Evolutionary conservation across 73 alveolate species (phyloP), one percentile per base, ranked within the genome.

Genomic region (Diophrys sp.): DNA sequence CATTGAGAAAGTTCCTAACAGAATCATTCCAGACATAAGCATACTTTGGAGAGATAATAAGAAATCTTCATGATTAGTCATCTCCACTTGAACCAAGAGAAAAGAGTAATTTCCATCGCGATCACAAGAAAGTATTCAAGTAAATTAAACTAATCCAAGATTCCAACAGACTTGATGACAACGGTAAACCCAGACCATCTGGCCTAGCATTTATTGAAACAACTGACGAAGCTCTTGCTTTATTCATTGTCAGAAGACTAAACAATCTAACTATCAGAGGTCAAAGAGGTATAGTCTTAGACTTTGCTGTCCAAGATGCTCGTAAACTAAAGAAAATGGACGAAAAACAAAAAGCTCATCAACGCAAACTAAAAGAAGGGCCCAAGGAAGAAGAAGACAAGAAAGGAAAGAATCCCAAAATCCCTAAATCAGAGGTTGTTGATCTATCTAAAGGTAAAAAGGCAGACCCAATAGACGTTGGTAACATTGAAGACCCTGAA

Each of bases 131-230:
- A 29, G 26, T 55, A 26, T 1, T 81, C 54, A 81, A 57, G 28
- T 79, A 85, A 67, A 73, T 71, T 14, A 85, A 85, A 33, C 31
- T 85, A 24, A 73, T 85, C 26, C 29, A 78, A 29, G 93, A 85
- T 57, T 25, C 77, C 56, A 81, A 85, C 25, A 79, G 73, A 25
- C 31, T 67, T 11, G 82, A 79, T 31, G 73, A 18, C 14, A 77
- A 78, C 2, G 93, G 89, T 11, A 78, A 85, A n/a, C 26, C 26
- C 24, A 73, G 73, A 33, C 76, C 85, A 11, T 31, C 73, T 25
- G 93, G 93, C 2, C 18, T 85, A 1, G 93, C 88, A 24, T 85
- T 85, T 75, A 75, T 74, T 70, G 93, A 85, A 56, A 54, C 79
- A 1, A 66, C 31, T 0, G 77, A 72, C 34, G 76, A 78, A 24